These are phyloP conservation scores for Nosema muscidifuracis DNA, from an alignment of 371 early-diverging fungal species.

Conservation along the genomic window DNA sequence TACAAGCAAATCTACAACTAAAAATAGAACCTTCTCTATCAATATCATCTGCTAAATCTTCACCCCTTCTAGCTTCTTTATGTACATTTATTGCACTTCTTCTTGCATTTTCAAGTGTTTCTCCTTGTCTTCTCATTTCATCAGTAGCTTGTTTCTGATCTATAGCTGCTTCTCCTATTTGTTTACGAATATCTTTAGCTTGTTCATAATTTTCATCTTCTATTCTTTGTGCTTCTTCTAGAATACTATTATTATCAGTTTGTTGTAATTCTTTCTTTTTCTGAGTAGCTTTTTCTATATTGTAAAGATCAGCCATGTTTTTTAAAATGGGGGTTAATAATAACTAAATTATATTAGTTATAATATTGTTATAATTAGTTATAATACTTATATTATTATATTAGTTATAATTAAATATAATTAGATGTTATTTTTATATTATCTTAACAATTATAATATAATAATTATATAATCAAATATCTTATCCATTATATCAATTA, in stretches of 20 bases:
- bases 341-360: too few relatives aligned
- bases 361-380: too few relatives aligned
- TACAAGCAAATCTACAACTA: slow-evolving; percentile 33
- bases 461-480: too few relatives aligned
- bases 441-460: too few relatives aligned
- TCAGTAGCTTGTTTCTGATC: slow-evolving; percentile 53
- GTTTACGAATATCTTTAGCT: slow-evolving; percentile 35
- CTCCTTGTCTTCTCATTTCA: slow-evolving; percentile 49
- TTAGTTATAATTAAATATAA: too few relatives aligned
- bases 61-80: slow-evolving; percentile 45
- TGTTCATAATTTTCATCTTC: slow-evolving; percentile 52
- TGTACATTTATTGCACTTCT: slow-evolving; percentile 37
- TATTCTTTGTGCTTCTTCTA: slow-evolving; percentile 42
- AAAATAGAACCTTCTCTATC: slow-evolving; percentile 50
- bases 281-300: slow-evolving; percentile 22
- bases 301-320: slow-evolving; percentile 17
- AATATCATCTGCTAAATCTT: slow-evolving; percentile 45
- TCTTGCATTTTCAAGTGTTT: slow-evolving; percentile 43
- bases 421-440: too few relatives aligned
- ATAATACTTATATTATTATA: too few relatives aligned
- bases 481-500: too few relatives aligned
- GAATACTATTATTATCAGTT: slow-evolving; percentile 26
- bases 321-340: too few relatives aligned
- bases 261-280: slow-evolving; percentile 42
- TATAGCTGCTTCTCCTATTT: slow-evolving; percentile 37